These are phyloP conservation scores for Taphrina wiesneri DNA, from an alignment of 1,139 yeast genomes.

Conservation along the genomic window DNA sequence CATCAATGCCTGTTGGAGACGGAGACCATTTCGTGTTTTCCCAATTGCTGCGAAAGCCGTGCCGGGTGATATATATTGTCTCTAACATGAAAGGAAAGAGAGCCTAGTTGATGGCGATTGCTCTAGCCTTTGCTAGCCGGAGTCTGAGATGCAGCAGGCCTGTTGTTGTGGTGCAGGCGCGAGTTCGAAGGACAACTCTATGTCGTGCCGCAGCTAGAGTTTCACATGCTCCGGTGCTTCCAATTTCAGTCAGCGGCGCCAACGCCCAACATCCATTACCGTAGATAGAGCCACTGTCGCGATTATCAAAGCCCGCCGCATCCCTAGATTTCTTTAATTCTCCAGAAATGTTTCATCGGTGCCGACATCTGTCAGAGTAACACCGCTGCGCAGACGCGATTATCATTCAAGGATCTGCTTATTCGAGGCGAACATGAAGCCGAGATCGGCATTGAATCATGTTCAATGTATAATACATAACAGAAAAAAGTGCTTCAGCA, in stretches of 20 bases:
- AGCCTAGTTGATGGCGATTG: too few relatives aligned
- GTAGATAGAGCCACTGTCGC: too few relatives aligned
- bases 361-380: too few relatives aligned
- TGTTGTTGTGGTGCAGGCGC: too few relatives aligned
- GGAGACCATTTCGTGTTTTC: conserved; percentile 53
- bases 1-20: conserved; percentile 58
- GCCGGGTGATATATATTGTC: conserved; percentile 46
- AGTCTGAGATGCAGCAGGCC: too few relatives aligned
- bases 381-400: too few relatives aligned
- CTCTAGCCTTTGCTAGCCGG: too few relatives aligned
- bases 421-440: neutral
- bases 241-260: neutral
- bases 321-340: neutral
- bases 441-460: neutral
- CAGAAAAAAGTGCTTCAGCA: neutral
- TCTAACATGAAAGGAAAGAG: conserved; percentile 17
- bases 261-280: too few relatives aligned
- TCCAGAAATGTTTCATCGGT: too few relatives aligned
- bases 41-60: conserved; percentile 84
- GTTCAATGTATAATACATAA: neutral
- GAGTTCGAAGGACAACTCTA: neutral
- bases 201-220: neutral
- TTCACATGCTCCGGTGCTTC: neutral
- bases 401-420: too few relatives aligned
- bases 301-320: neutral